A percentile compares a stretch with the other conserved stretches of the same genome.
Conservation (phyloP, 1,284 basidiomycete species). For the Pseudozyma tsukubaensis region DNA sequence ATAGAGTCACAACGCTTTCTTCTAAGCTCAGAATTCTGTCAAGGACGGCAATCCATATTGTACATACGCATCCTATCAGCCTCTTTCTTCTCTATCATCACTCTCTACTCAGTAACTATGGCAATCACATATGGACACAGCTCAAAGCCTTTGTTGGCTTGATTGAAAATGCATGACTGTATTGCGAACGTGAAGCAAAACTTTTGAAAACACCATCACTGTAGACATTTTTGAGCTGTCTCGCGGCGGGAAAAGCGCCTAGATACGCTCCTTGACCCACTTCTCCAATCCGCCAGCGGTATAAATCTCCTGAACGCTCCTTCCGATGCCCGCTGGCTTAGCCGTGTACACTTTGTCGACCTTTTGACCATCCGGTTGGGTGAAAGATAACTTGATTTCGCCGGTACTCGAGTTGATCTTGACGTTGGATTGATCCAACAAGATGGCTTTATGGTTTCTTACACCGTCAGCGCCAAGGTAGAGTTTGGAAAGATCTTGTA, state of each 20-base stretch:
- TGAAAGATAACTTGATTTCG: constrained; percentile 25
- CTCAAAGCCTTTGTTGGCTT: not conserved
- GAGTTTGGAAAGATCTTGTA: constrained; percentile 81
- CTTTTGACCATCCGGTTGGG: constrained; percentile 21
- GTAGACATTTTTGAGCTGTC: not conserved
- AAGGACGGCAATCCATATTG: not conserved
- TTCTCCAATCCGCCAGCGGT: constrained; percentile 64
- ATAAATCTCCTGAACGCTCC: constrained; percentile 67
- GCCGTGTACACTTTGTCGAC: constrained; percentile 49
- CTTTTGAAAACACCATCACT: not conserved
- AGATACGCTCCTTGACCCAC: constrained; percentile 65
- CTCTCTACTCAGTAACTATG: not conserved
- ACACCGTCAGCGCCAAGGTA: constrained; percentile 78
- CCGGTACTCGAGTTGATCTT: constrained; percentile 53
- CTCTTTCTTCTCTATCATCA: not conserved
- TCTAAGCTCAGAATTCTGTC: not conserved
- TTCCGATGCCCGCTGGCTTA: constrained; percentile 63
- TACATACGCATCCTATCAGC: not conserved
- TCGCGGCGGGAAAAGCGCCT: not conserved
- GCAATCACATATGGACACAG: not conserved
- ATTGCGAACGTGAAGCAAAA: not conserved
- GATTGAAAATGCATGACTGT: not conserved
- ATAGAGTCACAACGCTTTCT: not conserved
- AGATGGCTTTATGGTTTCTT: constrained; percentile 70
- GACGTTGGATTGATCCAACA: constrained; percentile 50